These are phyloP conservation scores for Aureobasidium musti DNA, from an alignment of 2,329 filamentous ascomycete species.

Conservation along the genomic window DNA sequence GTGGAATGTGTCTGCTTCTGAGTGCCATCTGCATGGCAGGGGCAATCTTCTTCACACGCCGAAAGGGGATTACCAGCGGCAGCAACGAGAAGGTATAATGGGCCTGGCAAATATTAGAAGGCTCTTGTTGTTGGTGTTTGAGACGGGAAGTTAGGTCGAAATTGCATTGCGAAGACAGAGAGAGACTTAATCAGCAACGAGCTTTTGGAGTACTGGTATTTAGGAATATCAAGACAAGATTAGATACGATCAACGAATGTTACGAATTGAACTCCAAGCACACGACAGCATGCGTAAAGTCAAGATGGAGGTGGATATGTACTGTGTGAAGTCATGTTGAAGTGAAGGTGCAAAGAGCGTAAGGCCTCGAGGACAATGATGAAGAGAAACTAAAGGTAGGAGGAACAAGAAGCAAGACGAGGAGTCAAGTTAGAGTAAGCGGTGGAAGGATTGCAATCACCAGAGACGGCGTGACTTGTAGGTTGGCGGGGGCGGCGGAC, in stretches of 20 bases:
- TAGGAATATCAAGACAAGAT: background rate
- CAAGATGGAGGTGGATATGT: background rate
- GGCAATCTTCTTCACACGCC: conserved; percentile 31
- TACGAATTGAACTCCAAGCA: background rate
- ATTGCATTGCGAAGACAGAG: background rate
- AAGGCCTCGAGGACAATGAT: too few relatives aligned
- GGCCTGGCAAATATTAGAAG: background rate
- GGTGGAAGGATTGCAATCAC: background rate
- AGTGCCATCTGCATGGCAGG: conserved; percentile 47
- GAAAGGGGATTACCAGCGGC: conserved; percentile 1
- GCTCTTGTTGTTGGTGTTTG: background rate
- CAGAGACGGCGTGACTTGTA: background rate
- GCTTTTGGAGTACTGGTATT: background rate
- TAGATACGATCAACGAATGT: conserved; percentile 5
- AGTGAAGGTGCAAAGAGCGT: too few relatives aligned
- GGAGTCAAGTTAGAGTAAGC: background rate
- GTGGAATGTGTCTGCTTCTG: conserved; percentile 47
- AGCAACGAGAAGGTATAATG: background rate
- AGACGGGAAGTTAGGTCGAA: background rate
- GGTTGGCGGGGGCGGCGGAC: conserved; percentile 1
- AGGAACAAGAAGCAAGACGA: background rate
- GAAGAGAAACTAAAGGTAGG: background rate
- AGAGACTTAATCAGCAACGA: background rate
- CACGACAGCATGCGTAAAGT: background rate
- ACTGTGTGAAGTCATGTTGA: background rate